phyloP scores from a whole-genome alignment of 495 filamentous ascomycete genomes.

The Choiromyces venosus region DNA sequence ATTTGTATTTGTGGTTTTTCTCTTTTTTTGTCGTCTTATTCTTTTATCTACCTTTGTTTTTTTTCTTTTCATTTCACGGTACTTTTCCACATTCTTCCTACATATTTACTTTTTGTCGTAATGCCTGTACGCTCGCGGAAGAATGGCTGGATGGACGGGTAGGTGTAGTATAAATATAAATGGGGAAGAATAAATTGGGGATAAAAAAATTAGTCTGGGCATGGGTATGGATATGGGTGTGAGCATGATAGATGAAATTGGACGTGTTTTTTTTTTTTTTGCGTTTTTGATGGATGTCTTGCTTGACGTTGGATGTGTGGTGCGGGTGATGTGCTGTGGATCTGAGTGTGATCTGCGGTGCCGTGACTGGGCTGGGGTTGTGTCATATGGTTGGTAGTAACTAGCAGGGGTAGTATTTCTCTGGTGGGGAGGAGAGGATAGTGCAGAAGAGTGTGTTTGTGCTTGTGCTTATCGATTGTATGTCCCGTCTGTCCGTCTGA shows the following conservation, averaged over 20 bases:
- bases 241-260: neutral
- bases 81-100: no score
- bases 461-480: no score
- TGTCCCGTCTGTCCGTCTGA: no score
- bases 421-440: neutral
- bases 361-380: neutral
- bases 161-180: neutral
- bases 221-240: neutral
- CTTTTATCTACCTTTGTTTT: slow-evolving; percentile 10
- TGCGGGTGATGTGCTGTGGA: neutral
- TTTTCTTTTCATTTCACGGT: neutral
- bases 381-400: neutral
- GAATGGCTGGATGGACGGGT: neutral
- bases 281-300: no score
- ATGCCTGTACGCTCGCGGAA: neutral
- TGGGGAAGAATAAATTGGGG: neutral
- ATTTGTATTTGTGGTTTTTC: slow-evolving; percentile 15
- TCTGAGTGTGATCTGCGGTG: neutral
- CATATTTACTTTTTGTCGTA: neutral
- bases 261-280: no score
- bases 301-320: neutral
- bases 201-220: neutral
- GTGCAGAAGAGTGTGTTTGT: no score
- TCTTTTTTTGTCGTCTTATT: slow-evolving; percentile 7
- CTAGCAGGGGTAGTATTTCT: neutral